Evolutionary conservation across 345 rosid species (phyloP).

Genomic region (Toxicodendron radicans): DNA sequence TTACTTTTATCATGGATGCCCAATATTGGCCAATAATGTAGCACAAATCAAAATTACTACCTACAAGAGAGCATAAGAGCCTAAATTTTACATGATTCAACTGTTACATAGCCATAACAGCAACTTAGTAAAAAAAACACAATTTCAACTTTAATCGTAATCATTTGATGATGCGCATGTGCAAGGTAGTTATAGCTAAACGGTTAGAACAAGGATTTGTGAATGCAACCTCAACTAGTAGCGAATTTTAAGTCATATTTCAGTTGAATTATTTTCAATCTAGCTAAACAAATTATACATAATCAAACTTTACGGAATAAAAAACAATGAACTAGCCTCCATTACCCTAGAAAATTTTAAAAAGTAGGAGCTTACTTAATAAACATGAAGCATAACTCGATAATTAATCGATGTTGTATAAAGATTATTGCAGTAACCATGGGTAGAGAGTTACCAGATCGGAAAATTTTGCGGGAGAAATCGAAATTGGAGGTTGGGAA

Average conservation of each 20-base stretch:
- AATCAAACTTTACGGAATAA: neutral
- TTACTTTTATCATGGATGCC: neutral
- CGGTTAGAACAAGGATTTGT: neutral
- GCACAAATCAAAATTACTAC: neutral
- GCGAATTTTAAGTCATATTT: no score
- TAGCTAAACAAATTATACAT: neutral
- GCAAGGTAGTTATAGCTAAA: neutral
- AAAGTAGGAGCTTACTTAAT: neutral
- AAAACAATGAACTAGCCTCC: neutral
- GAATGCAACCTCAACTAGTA: neutral
- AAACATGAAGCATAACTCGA: neutral
- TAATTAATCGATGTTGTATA: neutral
- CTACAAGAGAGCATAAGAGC: neutral
- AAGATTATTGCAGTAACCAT: neutral
- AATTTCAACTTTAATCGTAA: neutral
- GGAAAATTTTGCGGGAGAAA: slow-evolving; percentile 10
- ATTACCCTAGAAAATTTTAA: neutral
- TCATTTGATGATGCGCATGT: neutral
- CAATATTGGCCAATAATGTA: neutral
- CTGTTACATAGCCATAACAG: neutral
- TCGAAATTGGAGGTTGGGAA: neutral
- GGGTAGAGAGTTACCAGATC: slow-evolving; percentile 12
- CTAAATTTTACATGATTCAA: neutral
- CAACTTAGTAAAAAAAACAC: neutral
- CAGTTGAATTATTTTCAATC: neutral